These are phyloP conservation scores for Apiospora saccharicola DNA, from an alignment of 2,329 filamentous ascomycete genomes.

Conservation along the genomic window DNA sequence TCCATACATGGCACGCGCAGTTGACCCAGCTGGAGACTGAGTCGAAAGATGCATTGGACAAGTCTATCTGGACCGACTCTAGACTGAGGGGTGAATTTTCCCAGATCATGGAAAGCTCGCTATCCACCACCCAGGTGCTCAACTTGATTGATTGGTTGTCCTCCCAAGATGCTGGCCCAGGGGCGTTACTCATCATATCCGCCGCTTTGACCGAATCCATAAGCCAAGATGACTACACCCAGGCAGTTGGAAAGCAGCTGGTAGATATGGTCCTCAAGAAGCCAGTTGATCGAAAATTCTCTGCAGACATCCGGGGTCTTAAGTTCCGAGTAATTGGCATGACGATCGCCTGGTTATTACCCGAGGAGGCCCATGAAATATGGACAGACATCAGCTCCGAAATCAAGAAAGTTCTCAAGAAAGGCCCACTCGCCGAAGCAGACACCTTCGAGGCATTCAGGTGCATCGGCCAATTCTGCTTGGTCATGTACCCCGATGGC, in stretches of 20 bases:
- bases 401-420: slow-evolving; percentile 38
- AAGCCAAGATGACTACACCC: slow-evolving; percentile 42
- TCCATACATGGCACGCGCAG: slow-evolving; percentile 46
- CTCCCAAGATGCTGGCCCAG: slow-evolving; percentile 32
- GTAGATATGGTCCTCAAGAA: slow-evolving; percentile 42
- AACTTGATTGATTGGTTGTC: slow-evolving; percentile 46
- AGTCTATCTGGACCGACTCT: slow-evolving; percentile 39
- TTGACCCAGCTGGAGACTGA: slow-evolving; percentile 32
- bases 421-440: slow-evolving; percentile 31
- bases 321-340: slow-evolving; percentile 40
- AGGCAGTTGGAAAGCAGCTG: slow-evolving; percentile 41
- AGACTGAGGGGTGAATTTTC: slow-evolving; percentile 38
- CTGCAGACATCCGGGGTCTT: slow-evolving; percentile 37
- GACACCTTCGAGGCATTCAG: slow-evolving; percentile 41
- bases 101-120: slow-evolving; percentile 44
- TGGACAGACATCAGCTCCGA: slow-evolving; percentile 37
- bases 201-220: slow-evolving; percentile 48
- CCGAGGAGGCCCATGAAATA: slow-evolving; percentile 36
- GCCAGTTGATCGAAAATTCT: slow-evolving; percentile 31
- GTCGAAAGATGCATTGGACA: slow-evolving; percentile 28
- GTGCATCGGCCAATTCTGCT: slow-evolving; percentile 39
- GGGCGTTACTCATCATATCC: slow-evolving; percentile 45
- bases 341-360: slow-evolving; percentile 38
- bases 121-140: slow-evolving; percentile 47
- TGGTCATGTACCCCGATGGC: slow-evolving; percentile 38